Evolutionary conservation across 192 early-diverging fungal genomes (phyloP).

Genomic region (Haplosporangium gracile): DNA sequence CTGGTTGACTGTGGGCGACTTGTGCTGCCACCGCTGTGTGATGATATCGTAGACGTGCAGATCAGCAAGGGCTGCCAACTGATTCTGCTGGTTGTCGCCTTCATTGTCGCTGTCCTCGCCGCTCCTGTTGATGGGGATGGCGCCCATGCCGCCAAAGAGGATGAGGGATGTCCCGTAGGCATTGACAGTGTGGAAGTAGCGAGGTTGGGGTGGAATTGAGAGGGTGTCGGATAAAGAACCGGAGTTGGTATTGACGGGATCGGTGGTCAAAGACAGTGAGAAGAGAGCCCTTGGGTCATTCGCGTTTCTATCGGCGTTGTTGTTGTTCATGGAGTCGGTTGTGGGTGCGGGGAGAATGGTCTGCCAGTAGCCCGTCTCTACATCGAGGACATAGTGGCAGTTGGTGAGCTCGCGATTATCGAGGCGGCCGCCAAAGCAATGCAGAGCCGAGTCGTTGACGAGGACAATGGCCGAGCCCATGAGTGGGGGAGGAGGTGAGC

Average conservation of each 20-base stretch:
- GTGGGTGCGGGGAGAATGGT: constrained; percentile 18
- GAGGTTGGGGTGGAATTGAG: constrained; percentile 35
- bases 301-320: background rate
- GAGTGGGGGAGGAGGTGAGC: constrained; percentile 35
- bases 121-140: background rate
- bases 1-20: constrained; percentile 28
- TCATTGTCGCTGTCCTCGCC: constrained; percentile 50
- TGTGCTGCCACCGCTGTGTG: constrained; percentile 48
- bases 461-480: constrained; percentile 49
- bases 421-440: constrained; percentile 47
- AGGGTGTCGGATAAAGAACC: constrained; percentile 38
- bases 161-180: constrained; percentile 47
- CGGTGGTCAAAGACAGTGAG: constrained; percentile 51
- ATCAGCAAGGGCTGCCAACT: constrained; percentile 40
- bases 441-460: constrained; percentile 39
- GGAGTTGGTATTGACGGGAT: constrained; percentile 48
- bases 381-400: constrained; percentile 45
- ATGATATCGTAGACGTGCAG: constrained; percentile 48
- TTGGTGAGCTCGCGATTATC: constrained; percentile 44
- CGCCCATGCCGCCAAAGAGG: constrained; percentile 53
- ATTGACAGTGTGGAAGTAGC: constrained; percentile 53
- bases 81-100: background rate
- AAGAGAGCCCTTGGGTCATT: constrained; percentile 29
- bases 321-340: background rate
- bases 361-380: constrained; percentile 43